Conservation (phyloP, 352 stramenopile genomes). For the Aphanomyces invadans region DNA sequence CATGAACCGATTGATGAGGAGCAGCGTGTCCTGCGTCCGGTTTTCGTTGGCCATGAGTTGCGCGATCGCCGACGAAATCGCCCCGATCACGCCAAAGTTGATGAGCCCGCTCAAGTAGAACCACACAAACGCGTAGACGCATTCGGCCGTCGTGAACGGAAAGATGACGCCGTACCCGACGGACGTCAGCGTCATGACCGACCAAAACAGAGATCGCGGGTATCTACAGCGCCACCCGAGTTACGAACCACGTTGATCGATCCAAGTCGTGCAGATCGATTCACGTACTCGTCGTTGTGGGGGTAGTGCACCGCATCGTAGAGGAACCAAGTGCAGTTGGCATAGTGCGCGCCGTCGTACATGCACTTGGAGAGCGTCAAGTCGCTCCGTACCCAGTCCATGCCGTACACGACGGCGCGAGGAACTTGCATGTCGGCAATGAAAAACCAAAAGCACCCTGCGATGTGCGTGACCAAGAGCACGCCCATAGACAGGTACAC, state of each 20-base stretch:
- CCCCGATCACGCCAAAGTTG: conserved; percentile 67
- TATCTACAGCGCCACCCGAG: conserved; percentile 47
- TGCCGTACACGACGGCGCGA: conserved; percentile 27
- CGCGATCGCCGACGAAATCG: conserved; percentile 73
- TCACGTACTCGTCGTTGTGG: conserved; percentile 12
- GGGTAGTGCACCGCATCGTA: conserved; percentile 34
- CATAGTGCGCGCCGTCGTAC: conserved; percentile 7
- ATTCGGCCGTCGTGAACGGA: conserved; percentile 61
- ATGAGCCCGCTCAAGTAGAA: conserved; percentile 60
- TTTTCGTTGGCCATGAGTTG: conserved; percentile 51
- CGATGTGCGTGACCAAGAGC: conserved; percentile 49
- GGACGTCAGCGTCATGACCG: conserved; percentile 59
- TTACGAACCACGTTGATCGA: not conserved
- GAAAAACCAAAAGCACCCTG: conserved; percentile 65
- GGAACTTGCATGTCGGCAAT: conserved; percentile 54
- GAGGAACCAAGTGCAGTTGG: conserved; percentile 67
- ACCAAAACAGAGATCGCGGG: conserved; percentile 63
- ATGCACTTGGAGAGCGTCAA: conserved; percentile 11
- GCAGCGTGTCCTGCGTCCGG: conserved; percentile 62
- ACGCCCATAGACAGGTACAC: conserved; percentile 58
- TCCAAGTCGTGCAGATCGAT: conserved; percentile 26
- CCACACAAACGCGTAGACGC: conserved; percentile 57
- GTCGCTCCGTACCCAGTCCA: not conserved
- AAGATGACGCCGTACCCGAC: conserved; percentile 76
- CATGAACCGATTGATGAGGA: conserved; percentile 54